These are phyloP conservation scores for Arabis hirsuta DNA, from an alignment of 345 rosid species.

Conservation along the genomic window DNA sequence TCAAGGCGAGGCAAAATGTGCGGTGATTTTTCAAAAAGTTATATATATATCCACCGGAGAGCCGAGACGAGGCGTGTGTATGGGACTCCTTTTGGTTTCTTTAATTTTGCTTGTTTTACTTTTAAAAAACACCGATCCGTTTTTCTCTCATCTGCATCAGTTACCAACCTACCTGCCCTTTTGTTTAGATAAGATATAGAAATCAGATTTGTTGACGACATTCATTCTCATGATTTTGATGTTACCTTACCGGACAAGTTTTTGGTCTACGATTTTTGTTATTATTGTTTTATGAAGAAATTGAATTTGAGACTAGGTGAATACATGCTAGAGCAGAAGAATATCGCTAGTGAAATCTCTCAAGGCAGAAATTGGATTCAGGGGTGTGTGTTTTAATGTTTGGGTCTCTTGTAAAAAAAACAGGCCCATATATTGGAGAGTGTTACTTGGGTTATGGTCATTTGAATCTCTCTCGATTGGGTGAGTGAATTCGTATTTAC, in stretches of 20 bases:
- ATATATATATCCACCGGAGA: slow-evolving; percentile 14
- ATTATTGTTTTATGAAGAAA: no score
- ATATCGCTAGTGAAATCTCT: no score
- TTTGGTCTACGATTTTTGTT: slow-evolving; percentile 22
- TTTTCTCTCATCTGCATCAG: slow-evolving; percentile 19
- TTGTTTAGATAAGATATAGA: slow-evolving; percentile 29
- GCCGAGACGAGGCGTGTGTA: slow-evolving; percentile 14
- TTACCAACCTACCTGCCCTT: not conserved
- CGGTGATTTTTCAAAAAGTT: slow-evolving; percentile 49
- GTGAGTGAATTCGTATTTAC: no score
- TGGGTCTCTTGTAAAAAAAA: no score
- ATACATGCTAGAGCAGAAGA: no score
- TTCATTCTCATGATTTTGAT: slow-evolving; percentile 24
- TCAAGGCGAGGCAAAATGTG: slow-evolving; percentile 79
- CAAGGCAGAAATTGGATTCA: no score
- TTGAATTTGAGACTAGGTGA: no score
- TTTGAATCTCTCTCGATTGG: no score
- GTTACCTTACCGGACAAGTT: slow-evolving; percentile 25
- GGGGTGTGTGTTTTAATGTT: no score
- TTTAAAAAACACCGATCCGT: slow-evolving; percentile 1
- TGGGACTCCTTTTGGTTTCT: slow-evolving; percentile 32
- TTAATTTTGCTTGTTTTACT: slow-evolving; percentile 19
- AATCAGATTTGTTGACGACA: slow-evolving; percentile 30
- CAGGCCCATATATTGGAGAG: no score
- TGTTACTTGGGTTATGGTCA: no score